These are phyloP conservation scores for Leptographium radiaticola DNA, from an alignment of 2,329 filamentous ascomycete genomes.

Conservation along the genomic window DNA sequence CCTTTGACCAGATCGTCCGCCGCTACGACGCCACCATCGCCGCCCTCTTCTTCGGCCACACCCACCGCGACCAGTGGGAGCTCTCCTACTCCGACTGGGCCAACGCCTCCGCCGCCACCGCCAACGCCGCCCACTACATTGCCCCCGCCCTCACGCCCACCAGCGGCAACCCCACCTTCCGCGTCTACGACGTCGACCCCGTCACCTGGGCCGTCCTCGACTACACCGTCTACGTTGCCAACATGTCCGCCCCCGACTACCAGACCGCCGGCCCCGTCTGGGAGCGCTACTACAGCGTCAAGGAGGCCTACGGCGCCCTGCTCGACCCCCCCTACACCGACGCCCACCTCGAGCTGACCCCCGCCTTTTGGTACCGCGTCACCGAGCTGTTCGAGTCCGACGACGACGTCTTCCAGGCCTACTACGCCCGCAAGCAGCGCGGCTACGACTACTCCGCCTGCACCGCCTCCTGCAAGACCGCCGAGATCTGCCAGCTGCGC, in stretches of 20 bases:
- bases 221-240: constrained; percentile 37
- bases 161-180: constrained; percentile 42
- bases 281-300: constrained; percentile 41
- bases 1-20: constrained; percentile 37
- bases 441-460: constrained; percentile 19
- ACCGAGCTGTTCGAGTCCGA: constrained; percentile 21
- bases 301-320: constrained; percentile 34
- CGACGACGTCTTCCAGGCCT: constrained; percentile 20
- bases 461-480: constrained; percentile 18
- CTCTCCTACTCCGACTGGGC: constrained; percentile 37
- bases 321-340: constrained; percentile 26
- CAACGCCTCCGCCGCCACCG: constrained; percentile 25
- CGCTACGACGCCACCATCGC: constrained; percentile 39
- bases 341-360: constrained; percentile 28
- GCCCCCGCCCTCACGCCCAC: constrained; percentile 41
- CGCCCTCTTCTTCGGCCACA: constrained; percentile 43
- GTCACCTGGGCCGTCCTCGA: constrained; percentile 41
- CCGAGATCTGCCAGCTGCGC: constrained; percentile 23
- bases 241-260: constrained; percentile 31
- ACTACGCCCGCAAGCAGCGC: constrained; percentile 21
- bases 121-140: constrained; percentile 38
- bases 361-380: constrained; percentile 28
- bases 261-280: constrained; percentile 33
- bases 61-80: constrained; percentile 42
- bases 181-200: constrained; percentile 43